Evolutionary conservation across 495 filamentous ascomycete genomes (phyloP).

Genomic region (Bathelium albidoporum): DNA sequence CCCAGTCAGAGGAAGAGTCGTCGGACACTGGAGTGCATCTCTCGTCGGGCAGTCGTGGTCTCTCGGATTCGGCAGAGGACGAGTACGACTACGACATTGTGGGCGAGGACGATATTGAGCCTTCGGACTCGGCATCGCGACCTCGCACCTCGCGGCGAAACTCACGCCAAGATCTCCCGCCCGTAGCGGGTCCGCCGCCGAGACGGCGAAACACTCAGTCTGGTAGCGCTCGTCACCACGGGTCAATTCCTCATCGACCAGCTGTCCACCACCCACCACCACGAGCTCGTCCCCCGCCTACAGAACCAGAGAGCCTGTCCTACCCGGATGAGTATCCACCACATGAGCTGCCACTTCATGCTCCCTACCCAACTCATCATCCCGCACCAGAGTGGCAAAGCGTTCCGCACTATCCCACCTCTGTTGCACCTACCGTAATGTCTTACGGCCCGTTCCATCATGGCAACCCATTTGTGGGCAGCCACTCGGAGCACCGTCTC

Average conservation of each 20-base stretch:
- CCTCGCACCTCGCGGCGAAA: constrained; percentile 14
- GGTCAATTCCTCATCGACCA: constrained; percentile 10
- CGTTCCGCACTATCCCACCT: constrained; percentile 11
- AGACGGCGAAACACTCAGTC: constrained; percentile 22
- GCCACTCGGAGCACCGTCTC: constrained; percentile 14
- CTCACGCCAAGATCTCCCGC: constrained; percentile 13
- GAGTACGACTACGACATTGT: not conserved
- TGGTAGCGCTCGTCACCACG: constrained; percentile 10
- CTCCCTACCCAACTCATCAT: constrained; percentile 19
- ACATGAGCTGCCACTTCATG: constrained; percentile 19
- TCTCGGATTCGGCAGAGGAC: not conserved
- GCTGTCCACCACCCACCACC: constrained; percentile 14
- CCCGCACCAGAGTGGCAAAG: constrained; percentile 19
- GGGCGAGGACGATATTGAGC: constrained; percentile 28
- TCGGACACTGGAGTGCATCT: not conserved
- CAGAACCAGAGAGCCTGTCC: constrained; percentile 19
- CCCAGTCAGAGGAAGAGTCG: not conserved
- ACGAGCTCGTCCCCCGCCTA: constrained; percentile 21
- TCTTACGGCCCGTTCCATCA: constrained; percentile 25
- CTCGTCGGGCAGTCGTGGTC: not conserved
- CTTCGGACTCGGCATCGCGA: constrained; percentile 32
- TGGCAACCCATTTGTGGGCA: constrained; percentile 14
- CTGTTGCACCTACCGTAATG: not conserved
- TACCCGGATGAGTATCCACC: constrained; percentile 33
- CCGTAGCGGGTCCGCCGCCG: constrained; percentile 21